Evolutionary conservation across 1,139 yeast species (phyloP).

Genomic region (Blastobotrys raffinosifermentans): DNA sequence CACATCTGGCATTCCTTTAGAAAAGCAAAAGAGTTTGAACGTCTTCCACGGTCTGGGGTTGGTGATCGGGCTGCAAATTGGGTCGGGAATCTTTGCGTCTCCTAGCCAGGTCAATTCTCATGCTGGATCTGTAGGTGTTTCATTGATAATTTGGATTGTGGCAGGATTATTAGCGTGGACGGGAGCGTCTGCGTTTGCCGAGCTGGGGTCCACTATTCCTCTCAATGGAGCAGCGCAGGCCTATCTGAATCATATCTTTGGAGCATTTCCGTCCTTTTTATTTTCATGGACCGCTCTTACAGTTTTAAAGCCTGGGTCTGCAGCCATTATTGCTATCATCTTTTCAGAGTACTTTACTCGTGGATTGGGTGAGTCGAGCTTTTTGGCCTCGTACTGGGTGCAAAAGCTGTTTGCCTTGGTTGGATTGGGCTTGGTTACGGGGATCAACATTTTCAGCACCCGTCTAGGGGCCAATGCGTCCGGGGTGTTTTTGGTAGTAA

Average conservation of each 20-base stretch:
- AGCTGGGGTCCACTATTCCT: conserved; percentile 38
- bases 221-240: conserved; percentile 40
- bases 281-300: conserved; percentile 39
- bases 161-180: conserved; percentile 42
- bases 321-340: conserved; percentile 38
- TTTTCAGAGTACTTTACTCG: conserved; percentile 35
- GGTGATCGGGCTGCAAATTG: conserved; percentile 40
- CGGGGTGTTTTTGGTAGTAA: conserved; percentile 32
- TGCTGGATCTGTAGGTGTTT: conserved; percentile 37
- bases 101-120: conserved; percentile 36
- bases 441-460: conserved; percentile 31
- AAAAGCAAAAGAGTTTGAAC: conserved; percentile 32
- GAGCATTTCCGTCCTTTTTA: conserved; percentile 35
- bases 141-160: conserved; percentile 35
- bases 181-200: conserved; percentile 41
- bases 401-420: conserved; percentile 31
- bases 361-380: conserved; percentile 14
- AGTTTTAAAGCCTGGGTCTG: conserved; percentile 38
- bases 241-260: conserved; percentile 36
- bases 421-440: conserved; percentile 28
- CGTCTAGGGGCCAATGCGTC: conserved; percentile 34
- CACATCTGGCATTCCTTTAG: conserved; percentile 25
- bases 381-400: conserved; percentile 25
- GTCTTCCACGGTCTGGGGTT: conserved; percentile 36
- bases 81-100: conserved; percentile 41